Evolutionary conservation across 140 eudicot species (phyloP).

Genomic region (Oenanthe javanica): DNA sequence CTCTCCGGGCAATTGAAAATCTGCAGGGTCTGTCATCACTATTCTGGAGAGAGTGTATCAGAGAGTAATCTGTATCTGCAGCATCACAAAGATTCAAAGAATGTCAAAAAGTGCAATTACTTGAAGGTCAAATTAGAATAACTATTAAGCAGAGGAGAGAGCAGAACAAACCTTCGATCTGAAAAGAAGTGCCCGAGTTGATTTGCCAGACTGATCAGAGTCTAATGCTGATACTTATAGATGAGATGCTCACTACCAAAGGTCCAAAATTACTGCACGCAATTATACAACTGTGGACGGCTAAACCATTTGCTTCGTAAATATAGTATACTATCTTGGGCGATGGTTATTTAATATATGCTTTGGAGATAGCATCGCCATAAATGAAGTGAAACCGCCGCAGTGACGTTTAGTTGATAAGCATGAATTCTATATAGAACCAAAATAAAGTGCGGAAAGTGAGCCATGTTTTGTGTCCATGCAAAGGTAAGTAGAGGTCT

Average conservation of each 20-base stretch:
- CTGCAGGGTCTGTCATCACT: constrained; percentile 37
- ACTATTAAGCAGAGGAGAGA: neutral
- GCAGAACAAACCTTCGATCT: neutral
- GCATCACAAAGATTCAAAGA: neutral
- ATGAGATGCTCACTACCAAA: neutral
- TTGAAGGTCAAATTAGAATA: neutral
- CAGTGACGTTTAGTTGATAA: neutral
- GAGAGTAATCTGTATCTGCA: neutral
- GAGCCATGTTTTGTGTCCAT: neutral
- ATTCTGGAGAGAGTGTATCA: constrained; percentile 1
- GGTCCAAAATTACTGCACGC: neutral
- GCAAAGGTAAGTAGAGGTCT: neutral
- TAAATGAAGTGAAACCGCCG: neutral
- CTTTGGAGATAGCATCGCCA: neutral
- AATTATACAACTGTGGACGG: neutral
- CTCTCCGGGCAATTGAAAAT: constrained; percentile 41
- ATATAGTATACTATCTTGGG: neutral
- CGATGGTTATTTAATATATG: neutral
- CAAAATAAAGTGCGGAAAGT: neutral
- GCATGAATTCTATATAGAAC: neutral
- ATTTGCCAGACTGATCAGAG: neutral
- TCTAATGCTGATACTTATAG: neutral
- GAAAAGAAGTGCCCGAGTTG: neutral
- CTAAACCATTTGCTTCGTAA: neutral
- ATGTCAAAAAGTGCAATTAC: neutral